Evolutionary conservation across 768 basidiomycete genomes (phyloP).

Genomic region (Auriscalpium vulgare): DNA sequence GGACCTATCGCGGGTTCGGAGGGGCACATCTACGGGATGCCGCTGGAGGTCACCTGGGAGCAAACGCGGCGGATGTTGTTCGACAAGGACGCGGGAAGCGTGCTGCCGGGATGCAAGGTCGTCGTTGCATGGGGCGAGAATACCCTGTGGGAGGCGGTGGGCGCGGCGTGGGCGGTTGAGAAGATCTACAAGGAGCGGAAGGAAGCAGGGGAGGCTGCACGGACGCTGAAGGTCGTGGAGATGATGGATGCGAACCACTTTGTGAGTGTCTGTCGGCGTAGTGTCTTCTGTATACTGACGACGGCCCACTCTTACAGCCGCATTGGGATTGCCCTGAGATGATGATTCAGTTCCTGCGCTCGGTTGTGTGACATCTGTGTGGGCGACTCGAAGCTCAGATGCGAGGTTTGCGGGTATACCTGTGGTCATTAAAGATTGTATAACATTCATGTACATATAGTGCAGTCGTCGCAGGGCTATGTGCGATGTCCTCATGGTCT

Average conservation of each 20-base stretch:
- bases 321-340: constrained; percentile 13
- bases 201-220: constrained; percentile 1
- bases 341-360: constrained; percentile 7
- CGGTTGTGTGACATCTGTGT: neutral
- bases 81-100: neutral
- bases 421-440: too few relatives aligned
- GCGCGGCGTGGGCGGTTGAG: constrained; percentile 12
- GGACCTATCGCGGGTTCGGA: constrained; percentile 11
- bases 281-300: neutral
- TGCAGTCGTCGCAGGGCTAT: too few relatives aligned
- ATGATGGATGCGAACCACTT: constrained; percentile 14
- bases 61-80: constrained; percentile 8
- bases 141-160: constrained; percentile 9
- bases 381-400: too few relatives aligned
- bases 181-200: constrained; percentile 6
- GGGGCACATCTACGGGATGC: constrained; percentile 7
- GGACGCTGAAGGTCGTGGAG: constrained; percentile 8
- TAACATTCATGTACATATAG: too few relatives aligned
- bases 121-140: constrained; percentile 11
- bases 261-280: neutral
- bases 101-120: constrained; percentile 12
- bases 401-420: too few relatives aligned
- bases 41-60: constrained; percentile 4
- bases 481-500: too few relatives aligned
- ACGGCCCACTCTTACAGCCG: constrained; percentile 2